Base-by-base conservation (phyloP, 2,329 filamentous ascomycete genomes). In the Rosellinia necatrix region DNA sequence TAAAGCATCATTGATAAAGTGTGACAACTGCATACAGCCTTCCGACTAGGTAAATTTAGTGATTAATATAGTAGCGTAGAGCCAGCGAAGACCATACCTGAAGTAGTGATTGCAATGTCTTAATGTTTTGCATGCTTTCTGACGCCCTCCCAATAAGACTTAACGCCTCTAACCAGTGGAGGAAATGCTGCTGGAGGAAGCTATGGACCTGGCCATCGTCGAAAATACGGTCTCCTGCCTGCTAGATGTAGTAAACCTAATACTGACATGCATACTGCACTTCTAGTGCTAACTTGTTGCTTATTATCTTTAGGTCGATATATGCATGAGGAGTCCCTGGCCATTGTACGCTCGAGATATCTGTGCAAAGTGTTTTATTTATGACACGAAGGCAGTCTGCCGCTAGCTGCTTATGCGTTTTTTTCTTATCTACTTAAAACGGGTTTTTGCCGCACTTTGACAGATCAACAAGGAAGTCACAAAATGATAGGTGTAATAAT, bases 1-100 rank as follows among this genome's bases (percentile, higher is more conserved):
- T 43, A 63, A 55, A 30, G 62, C 55, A 46, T 73, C 66, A 19
- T 46, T 61, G 49, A 69, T 24, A 52, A 65, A 71, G 6, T 24
- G 29, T 12, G 15, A 38, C 6, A 62, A 21, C 17, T 56, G 10
- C 38, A 17, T 7, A 21, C 15, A 48, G 3, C 13, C 17, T 58
- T 38, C 21, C 12, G 29, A 21, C 59, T 61, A 32, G 6, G 40
- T 35, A 13, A 24, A n/a, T 8, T 60, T 35, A 57, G 37, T 35
- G 37, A 21, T 29, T 22, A 12, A 2, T 6, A 34, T n/a, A 38
- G 2, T 2, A 35, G 13, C 24, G 2, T 9, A 40, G 17, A 38
- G 30, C 12, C 29, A n/a, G 13, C 29, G 4, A 6, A 30, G 35
- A 37, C 51, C 46, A n/a, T 61, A 61, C 64, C 19, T 56, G 34